Conservation (phyloP, 352 stramenopile species). For the Phytophthora ramorum region DNA sequence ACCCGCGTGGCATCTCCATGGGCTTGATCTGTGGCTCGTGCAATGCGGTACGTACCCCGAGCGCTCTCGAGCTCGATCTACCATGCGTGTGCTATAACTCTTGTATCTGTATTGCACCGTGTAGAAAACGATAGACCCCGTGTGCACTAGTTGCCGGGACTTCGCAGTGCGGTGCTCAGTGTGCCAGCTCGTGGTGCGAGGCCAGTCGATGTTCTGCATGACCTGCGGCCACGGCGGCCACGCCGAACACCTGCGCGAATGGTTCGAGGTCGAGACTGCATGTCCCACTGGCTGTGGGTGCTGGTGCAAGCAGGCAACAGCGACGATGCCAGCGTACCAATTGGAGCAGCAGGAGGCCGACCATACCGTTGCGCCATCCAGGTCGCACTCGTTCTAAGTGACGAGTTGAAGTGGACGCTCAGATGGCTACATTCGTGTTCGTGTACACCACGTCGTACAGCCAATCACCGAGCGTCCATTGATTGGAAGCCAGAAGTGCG, state of each 20-base stretch:
- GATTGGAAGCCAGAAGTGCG: slow-evolving; percentile 17
- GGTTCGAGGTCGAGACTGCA: slow-evolving; percentile 76
- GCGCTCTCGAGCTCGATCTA: neutral
- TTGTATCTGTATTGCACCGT: slow-evolving; percentile 1
- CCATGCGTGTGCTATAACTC: neutral
- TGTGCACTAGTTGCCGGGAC: slow-evolving; percentile 72
- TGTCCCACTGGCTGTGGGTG: slow-evolving; percentile 87
- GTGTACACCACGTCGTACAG: neutral
- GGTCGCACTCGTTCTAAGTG: slow-evolving; percentile 73
- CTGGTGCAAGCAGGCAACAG: slow-evolving; percentile 85
- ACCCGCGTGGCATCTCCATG: slow-evolving; percentile 63
- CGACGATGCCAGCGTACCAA: slow-evolving; percentile 44
- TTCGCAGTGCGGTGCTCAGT: slow-evolving; percentile 85
- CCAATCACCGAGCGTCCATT: slow-evolving; percentile 24
- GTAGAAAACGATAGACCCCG: slow-evolving; percentile 59
- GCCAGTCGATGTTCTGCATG: slow-evolving; percentile 90
- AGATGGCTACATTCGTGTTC: slow-evolving; percentile 30
- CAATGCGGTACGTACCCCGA: slow-evolving; percentile 46
- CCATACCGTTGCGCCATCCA: slow-evolving; percentile 42
- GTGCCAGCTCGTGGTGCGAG: slow-evolving; percentile 84
- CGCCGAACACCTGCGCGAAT: slow-evolving; percentile 70
- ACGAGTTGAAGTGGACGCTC: slow-evolving; percentile 4
- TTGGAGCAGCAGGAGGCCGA: slow-evolving; percentile 35
- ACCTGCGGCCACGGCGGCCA: slow-evolving; percentile 86
- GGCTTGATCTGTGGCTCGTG: slow-evolving; percentile 74